Base-by-base conservation (phyloP, 2,329 filamentous ascomycete genomes). In the Ascosphaera acerosa region DNA sequence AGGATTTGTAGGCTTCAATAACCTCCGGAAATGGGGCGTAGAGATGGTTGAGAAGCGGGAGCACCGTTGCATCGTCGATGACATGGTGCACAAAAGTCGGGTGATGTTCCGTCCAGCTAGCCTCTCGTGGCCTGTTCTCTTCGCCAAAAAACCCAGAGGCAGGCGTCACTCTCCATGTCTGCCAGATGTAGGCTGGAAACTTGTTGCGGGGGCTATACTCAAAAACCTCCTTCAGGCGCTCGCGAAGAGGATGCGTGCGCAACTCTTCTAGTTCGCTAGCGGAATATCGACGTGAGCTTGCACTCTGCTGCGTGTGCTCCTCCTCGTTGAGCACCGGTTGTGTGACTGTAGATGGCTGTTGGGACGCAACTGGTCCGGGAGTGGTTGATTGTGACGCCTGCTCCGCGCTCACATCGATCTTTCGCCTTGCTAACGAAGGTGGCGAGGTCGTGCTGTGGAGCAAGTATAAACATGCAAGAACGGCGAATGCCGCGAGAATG, bases 161-260 rank as follows among this genome's bases (percentile, higher is more conserved):
- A 0, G 84, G 82, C 1, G 70, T 76, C 45, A 69, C 73, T 52
- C 89, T 92, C 87, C 87, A 97, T 10, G 87, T 97, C 61, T 97
- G 87, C 87, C 87, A 97, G 47, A 97, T 89, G 58, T 91, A 94
- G 34, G 81, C 82, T 3, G 87, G 87, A 51, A 94, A 94, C 51
- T 84, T 90, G 42, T 62, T 54, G 45, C 81, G 70, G 38, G 84
- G 62, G 45, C 91, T 76, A 60, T 94, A 97, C 14, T 82, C 80
- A 52, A 87, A 94, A 42, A 89, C 76, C 57, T 90, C 92, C 32
- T 72, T 73, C 34, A 97, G 67, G 55, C 87, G 66, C 39, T 91
- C 57, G 65, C 75, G 61, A 32, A 82, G 62, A 10, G 75, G 70
- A 54, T 76, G 70, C 46, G 62, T 66, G 35, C 70, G 68, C 46